Evolutionary conservation across 2,329 filamentous ascomycete genomes (phyloP).

Genomic region (Truncatella angustata): DNA sequence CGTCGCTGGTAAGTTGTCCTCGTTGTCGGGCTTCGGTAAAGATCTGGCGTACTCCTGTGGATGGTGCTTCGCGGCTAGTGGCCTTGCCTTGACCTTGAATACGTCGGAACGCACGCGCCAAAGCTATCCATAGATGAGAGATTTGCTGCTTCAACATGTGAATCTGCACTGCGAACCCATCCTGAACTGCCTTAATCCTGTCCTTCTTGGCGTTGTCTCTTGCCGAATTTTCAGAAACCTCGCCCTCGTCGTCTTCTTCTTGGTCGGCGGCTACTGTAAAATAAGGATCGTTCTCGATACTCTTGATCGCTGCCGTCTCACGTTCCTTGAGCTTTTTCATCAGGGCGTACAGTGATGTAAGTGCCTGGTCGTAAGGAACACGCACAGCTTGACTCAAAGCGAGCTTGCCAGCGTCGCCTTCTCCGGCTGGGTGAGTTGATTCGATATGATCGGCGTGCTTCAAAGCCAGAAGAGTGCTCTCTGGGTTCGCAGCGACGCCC

Average conservation of each 20-base stretch:
- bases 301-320: slow-evolving; percentile 57
- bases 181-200: slow-evolving; percentile 59
- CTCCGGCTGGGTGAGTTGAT: slow-evolving; percentile 71
- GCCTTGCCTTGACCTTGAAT: slow-evolving; percentile 80
- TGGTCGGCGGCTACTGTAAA: slow-evolving; percentile 24
- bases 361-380: slow-evolving; percentile 77
- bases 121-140: slow-evolving; percentile 90
- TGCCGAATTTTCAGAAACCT: slow-evolving; percentile 35
- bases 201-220: slow-evolving; percentile 62
- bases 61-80: slow-evolving; percentile 32
- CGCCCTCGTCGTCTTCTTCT: slow-evolving; percentile 53
- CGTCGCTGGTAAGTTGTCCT: slow-evolving; percentile 87
- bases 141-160: slow-evolving; percentile 79
- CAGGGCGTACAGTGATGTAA: slow-evolving; percentile 86
- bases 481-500: slow-evolving; percentile 85
- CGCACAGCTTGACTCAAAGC: slow-evolving; percentile 77
- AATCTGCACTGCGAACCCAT: slow-evolving; percentile 70
- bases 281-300: slow-evolving; percentile 52
- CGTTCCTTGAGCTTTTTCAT: slow-evolving; percentile 69
- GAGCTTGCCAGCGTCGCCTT: slow-evolving; percentile 70
- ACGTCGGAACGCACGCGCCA: slow-evolving; percentile 91
- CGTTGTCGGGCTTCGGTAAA: slow-evolving; percentile 86
- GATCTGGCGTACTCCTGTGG: slow-evolving; percentile 74
- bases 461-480: slow-evolving; percentile 86
- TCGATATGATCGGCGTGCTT: slow-evolving; percentile 89